These are phyloP conservation scores for Penicillium verrucosum DNA, from an alignment of 2,329 filamentous ascomycete genomes.

Conservation along the genomic window DNA sequence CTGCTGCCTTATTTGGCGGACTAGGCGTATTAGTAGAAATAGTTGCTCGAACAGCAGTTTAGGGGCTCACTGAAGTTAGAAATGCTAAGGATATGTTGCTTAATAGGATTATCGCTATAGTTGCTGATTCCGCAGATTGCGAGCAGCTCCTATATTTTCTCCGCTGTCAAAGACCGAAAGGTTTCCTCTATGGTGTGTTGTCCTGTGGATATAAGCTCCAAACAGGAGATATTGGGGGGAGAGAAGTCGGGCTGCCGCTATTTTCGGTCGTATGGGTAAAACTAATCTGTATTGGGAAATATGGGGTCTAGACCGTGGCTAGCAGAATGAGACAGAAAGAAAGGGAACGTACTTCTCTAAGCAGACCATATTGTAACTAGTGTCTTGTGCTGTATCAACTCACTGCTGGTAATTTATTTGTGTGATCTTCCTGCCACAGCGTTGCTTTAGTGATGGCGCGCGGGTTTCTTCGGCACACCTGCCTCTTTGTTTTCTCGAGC, in stretches of 20 bases:
- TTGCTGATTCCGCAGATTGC: slow-evolving; percentile 1
- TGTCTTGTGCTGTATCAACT: too few relatives aligned
- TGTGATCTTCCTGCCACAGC: too few relatives aligned
- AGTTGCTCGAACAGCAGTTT: not conserved
- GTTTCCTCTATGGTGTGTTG: slow-evolving; percentile 6
- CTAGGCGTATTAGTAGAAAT: not conserved
- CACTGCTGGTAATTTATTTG: too few relatives aligned
- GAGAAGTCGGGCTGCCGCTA: not conserved
- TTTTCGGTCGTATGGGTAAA: not conserved
- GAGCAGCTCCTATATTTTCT: slow-evolving; percentile 3
- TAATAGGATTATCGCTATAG: slow-evolving; percentile 4
- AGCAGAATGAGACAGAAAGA: slow-evolving; percentile 2
- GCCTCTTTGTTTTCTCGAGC: too few relatives aligned
- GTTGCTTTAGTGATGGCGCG: too few relatives aligned
- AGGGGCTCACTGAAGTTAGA: slow-evolving; percentile 1
- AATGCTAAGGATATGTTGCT: slow-evolving; percentile 5
- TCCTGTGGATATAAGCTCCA: not conserved
- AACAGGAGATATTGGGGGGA: not conserved
- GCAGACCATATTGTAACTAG: too few relatives aligned
- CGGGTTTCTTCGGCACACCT: too few relatives aligned
- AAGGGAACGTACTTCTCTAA: not conserved
- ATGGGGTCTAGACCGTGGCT: slow-evolving; percentile 3
- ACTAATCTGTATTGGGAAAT: slow-evolving; percentile 8
- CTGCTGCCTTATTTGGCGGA: slow-evolving; percentile 1
- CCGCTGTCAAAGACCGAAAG: slow-evolving; percentile 1